phyloP scores from a whole-genome alignment of 352 stramenopile species.

The Globisporangium nunn region DNA sequence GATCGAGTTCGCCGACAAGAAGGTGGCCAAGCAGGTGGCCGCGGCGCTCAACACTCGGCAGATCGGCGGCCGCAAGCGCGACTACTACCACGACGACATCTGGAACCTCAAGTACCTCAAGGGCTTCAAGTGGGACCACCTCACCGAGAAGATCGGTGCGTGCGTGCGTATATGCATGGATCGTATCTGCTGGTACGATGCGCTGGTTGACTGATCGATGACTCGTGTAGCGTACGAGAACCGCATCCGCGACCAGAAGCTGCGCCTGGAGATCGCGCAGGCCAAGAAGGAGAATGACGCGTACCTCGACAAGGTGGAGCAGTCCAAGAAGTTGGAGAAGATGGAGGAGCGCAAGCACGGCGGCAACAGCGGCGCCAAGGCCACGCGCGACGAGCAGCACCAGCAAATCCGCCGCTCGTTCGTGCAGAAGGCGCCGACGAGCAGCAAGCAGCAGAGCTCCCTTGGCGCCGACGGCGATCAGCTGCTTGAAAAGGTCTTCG shows the following conservation, averaged over 20 bases:
- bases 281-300: conserved; percentile 83
- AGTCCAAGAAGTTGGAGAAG: conserved; percentile 81
- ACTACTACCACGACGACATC: conserved; percentile 96
- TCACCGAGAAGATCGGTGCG: conserved; percentile 97
- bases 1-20: conserved; percentile 98
- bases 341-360: conserved; percentile 75
- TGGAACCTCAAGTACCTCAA: conserved; percentile 99
- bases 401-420: conserved; percentile 71
- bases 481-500: conserved; percentile 70
- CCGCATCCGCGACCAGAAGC: conserved; percentile 78
- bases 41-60: conserved; percentile 91
- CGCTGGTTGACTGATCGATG: no score
- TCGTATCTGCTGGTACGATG: background rate
- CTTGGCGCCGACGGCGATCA: conserved; percentile 28
- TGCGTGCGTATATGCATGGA: conserved; percentile 29
- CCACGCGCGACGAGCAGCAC: conserved; percentile 11
- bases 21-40: conserved; percentile 91
- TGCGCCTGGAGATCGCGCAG: conserved; percentile 84
- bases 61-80: conserved; percentile 91
- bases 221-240: conserved; percentile 59
- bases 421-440: conserved; percentile 58
- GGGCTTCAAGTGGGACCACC: conserved; percentile 98
- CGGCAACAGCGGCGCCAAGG: conserved; percentile 14
- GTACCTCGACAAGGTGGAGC: conserved; percentile 83
- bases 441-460: conserved; percentile 59